phyloP scores from a whole-genome alignment of 768 basidiomycete species.

The Podaxis rugospora region DNA sequence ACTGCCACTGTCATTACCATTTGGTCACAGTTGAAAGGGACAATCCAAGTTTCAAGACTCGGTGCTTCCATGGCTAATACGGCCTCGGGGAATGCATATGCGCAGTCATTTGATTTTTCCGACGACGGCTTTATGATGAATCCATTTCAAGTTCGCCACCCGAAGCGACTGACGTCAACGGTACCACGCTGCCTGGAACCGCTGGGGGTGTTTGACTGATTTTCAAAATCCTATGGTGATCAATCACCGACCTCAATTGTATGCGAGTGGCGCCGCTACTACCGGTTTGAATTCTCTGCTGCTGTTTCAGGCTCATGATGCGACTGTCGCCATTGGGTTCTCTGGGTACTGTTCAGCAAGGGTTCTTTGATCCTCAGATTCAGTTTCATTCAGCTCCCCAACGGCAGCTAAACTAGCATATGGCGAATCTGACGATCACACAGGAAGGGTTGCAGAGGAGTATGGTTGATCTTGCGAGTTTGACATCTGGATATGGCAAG shows the following conservation, averaged over 20 bases:
- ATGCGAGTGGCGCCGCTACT: not conserved
- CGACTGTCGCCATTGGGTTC: not conserved
- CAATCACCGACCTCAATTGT: not conserved
- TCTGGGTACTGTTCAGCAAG: not conserved
- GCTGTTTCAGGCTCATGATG: not conserved
- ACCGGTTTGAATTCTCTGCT: not conserved
- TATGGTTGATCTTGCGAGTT: not conserved
- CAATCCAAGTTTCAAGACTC: not conserved
- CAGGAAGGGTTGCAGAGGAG: not conserved
- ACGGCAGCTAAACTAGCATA: not conserved
- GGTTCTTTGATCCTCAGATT: not conserved
- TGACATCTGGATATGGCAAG: not conserved
- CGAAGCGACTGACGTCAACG: conserved; percentile 2
- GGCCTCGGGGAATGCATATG: not conserved
- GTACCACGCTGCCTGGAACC: not conserved
- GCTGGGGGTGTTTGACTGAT: not conserved
- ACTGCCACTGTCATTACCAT: not conserved
- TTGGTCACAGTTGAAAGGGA: not conserved
- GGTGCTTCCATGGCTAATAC: not conserved
- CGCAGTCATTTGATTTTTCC: not conserved
- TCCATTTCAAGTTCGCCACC: not conserved
- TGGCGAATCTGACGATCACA: not conserved
- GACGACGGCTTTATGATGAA: not conserved
- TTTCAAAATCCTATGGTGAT: not conserved
- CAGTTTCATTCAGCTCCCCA: not conserved